These are phyloP conservation scores for Desmodesmus armatus DNA, from an alignment of 139 green algal species.

Conservation along the genomic window DNA sequence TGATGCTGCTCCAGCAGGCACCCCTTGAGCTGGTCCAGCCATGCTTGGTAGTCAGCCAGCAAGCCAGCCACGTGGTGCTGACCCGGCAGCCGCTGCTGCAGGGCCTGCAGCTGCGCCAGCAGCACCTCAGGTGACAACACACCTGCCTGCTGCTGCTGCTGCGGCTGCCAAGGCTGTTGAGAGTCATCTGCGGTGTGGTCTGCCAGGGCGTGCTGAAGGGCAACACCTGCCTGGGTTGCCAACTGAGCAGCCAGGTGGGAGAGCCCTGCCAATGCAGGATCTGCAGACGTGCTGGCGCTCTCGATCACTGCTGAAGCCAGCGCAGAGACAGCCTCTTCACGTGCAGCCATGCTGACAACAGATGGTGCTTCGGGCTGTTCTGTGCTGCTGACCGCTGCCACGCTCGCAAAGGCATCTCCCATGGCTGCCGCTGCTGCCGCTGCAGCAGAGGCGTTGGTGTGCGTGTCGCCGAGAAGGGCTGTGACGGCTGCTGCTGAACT, in stretches of 20 bases:
- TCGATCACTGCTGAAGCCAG: neutral
- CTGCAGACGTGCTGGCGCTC: neutral
- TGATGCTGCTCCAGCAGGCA: constrained; percentile 41
- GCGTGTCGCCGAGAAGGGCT: neutral
- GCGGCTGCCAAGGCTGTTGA: neutral
- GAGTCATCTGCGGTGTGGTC: too few species aligned
- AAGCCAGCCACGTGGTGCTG: neutral
- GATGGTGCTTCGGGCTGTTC: neutral
- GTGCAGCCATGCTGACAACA: neutral
- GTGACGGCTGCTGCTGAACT: constrained; percentile 23
- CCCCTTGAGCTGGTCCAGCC: constrained; percentile 34
- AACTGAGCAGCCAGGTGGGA: too few species aligned
- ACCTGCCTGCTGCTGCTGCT: neutral
- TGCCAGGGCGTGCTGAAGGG: too few species aligned
- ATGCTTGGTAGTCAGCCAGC: constrained; percentile 30
- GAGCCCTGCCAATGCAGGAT: too few species aligned
- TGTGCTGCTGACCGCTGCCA: constrained; percentile 3
- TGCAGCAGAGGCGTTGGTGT: neutral
- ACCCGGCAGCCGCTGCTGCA: constrained; percentile 28
- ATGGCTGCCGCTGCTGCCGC: neutral
- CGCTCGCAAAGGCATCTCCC: too few species aligned
- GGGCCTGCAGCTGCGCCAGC: neutral
- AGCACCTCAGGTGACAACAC: neutral
- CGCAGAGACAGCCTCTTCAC: neutral
- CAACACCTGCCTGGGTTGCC: too few species aligned